Base-by-base conservation (phyloP, 768 basidiomycete species). In the Amanita muscaria region DNA sequence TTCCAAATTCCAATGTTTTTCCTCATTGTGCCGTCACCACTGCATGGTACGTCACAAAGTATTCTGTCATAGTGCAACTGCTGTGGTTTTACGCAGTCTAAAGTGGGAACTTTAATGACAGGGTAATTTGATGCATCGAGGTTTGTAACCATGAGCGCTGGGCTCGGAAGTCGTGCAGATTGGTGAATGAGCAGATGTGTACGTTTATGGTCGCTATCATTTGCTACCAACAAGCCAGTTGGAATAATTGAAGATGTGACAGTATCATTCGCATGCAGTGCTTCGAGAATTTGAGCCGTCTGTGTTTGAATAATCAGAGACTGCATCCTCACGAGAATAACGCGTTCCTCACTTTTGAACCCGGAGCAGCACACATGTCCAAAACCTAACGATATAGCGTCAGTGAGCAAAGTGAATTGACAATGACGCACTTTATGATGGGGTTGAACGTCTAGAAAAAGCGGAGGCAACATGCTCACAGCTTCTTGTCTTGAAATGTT, bases 331-430 rank as follows among this genome's bases (percentile, higher is more conserved):
- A 18, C 34, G 41, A 24, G 44, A 25, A 14, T 16, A 41, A 39
- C 27, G 5, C 18, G 23, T 21, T 29, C 48, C 58, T 24, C 51
- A 87, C 88, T 70, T 99, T 99, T 18, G 92, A 96, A 4, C 96
- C 96, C 0, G 96, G 96, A 2, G 96, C 94, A 14, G 96, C 96
- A 59, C 96, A 99, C 88, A 94, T 91, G 61, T 99, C 96, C 55
- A 98, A 80, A 15, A 89, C 85, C 79, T 87, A 46, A 24, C 42
- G 38, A 6, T 31, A 14, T n/a, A 22, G 30, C 30, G 5, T 15
- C 19, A 31, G 16, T 21, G 8, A 46, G 22, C 19, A 31, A 19
- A 16, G 8, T 39, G 3, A 2, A 25, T 16, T 41, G 23, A 14
- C 9, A 15, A 5, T 9, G 12, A 64, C 72, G 40, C 56, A 80